Evolutionary conservation across 2,329 filamentous ascomycete genomes (phyloP), one percentile per base, ranked within the genome.

Genomic region (Leptographium radiaticola): DNA sequence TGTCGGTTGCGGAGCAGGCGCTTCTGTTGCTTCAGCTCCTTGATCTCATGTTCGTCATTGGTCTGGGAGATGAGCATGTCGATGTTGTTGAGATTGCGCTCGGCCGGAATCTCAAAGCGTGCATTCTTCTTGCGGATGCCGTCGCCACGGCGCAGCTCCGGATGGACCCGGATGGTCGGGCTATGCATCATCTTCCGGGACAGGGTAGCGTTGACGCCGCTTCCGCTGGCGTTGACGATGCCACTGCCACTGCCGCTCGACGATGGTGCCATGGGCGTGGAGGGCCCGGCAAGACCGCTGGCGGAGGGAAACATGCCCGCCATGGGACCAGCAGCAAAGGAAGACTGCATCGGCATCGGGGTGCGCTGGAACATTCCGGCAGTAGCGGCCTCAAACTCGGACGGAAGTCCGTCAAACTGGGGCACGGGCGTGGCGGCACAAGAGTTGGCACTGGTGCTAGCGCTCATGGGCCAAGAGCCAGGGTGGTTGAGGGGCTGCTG

Each of bases 91-190:
- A 98, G 80, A 64, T 90, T 97, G 58, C 90, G 82, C 71, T 96
- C 93, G 46, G 87, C 83, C 11, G 93, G 93, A 61, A 98, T 98
- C 65, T 97, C 91, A 70, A 97, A 96, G 61, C 91, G 86, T 60
- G 90, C 89, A 65, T 97, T 98, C 85, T 97, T 97, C 83, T 98
- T 98, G 64, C 93, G 82, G 69, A 97, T 94, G 57, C 93, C 89
- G 62, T 94, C 89, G 54, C 88, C 83, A 61, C 87, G 80, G 58
- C 81, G 77, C 68, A 87, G 74, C 54, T 90, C 84, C 57, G 89
- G 89, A 71, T 87, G 86, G 62, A 79, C 86, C 65, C 82, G 80
- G 68, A 85, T 79, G 53, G 79, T 75, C 33, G 87, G 81, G 68
- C 80, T 90, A 65, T 79, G 79, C 44, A 81, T 78, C 38, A 86